Base-by-base conservation (phyloP, 1,284 basidiomycete species). In the Afroboletus lepidellus region DNA sequence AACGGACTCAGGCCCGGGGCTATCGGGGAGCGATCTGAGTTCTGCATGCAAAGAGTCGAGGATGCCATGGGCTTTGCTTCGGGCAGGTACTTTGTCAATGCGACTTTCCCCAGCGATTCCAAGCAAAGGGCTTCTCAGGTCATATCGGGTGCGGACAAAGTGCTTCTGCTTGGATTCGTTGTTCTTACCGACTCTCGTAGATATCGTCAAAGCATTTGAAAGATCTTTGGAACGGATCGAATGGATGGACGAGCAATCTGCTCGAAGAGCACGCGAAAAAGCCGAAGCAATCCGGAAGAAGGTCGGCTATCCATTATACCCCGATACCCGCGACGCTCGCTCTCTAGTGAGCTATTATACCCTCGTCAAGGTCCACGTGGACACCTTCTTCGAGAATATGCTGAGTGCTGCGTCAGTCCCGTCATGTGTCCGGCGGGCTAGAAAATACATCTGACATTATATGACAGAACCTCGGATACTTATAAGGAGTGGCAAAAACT, bases 231-330 rank as follows among this genome's bases (percentile, higher is more conserved):
- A 79, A 13, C 72, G 83, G 50, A 79, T 98, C 48, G 78, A 86
- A 41, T 99, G 96, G 96, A 93, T 99, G 87, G 96, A 99, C 69
- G 71, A 85, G 42, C 73, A 86, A 63, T 94, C 93, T 8, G 86
- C 91, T 18, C 74, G 77, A 34, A 90, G 86, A 49, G 96, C 96
- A 2, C 83, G 87, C 37, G 83, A 89, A 67, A 99, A 99, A 82
- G 92, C 90, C 15, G 83, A 90, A 63, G 84, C 82, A 1, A 84
- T 94, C 52, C 80, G 81, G 21, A 78, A 92, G 68, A 93, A 94
- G 77, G 89, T 95, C 54, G 93, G 94, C 48, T 98, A 88, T 71
- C 96, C 96, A 0, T 68, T 86, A 6, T 90, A 81, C 8, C 95
- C 95, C 3, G 80, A 98, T 70, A 95, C 92, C 5, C 78, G 77